Percentiles rank a stretch among this genome's conserved stretches.
Conservation (phyloP, 2,329 filamentous ascomycete genomes). For the Fusarium sp. region DNA sequence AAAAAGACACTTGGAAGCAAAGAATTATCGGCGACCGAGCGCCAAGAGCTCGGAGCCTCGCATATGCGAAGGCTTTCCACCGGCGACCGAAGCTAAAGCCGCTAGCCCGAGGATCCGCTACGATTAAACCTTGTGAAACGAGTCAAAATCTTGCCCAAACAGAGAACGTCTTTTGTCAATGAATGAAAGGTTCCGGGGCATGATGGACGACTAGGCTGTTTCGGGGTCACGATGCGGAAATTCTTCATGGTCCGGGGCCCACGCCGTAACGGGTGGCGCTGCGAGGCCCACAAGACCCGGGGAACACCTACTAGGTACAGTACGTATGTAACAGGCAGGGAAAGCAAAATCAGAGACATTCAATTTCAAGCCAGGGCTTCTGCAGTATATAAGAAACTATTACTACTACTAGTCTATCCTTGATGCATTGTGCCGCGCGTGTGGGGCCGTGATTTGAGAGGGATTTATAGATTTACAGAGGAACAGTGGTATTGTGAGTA, state of each 20-base stretch:
- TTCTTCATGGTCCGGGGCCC: conserved; percentile 45
- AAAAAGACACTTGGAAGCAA: conserved; percentile 7
- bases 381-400: conserved; percentile 4
- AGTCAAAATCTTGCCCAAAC: conserved; percentile 37
- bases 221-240: conserved; percentile 46
- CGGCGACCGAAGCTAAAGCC: conserved; percentile 51
- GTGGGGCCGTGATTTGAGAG: not conserved
- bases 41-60: conserved; percentile 41
- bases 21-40: conserved; percentile 48
- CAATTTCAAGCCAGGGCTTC: conserved; percentile 8
- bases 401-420: too few relatives aligned
- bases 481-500: too few relatives aligned
- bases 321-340: too few relatives aligned
- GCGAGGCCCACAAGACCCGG: conserved; percentile 30
- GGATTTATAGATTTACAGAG: not conserved
- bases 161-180: conserved; percentile 40
- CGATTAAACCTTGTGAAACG: conserved; percentile 16
- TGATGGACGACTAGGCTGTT: conserved; percentile 37
- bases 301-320: too few relatives aligned
- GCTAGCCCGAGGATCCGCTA: conserved; percentile 44
- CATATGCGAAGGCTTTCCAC: conserved; percentile 39
- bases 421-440: not conserved
- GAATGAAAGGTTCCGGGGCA: conserved; percentile 36
- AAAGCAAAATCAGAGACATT: conserved; percentile 35
- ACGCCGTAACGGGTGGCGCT: conserved; percentile 40